phyloP scores from a whole-genome alignment of 441 rosid genomes.

The Melastoma candidum region DNA sequence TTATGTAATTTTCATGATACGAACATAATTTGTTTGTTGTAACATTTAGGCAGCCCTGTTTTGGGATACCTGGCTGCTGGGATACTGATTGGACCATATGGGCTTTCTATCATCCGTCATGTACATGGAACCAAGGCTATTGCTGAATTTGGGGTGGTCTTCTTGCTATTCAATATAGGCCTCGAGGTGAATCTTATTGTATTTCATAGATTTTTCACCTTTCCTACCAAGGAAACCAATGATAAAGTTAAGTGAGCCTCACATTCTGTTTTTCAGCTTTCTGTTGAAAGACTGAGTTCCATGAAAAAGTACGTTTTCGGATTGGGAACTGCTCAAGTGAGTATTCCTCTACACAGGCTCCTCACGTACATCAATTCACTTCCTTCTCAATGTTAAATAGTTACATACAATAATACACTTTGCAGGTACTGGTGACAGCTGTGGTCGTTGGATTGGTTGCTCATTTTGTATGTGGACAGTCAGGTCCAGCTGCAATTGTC shows the following conservation, averaged over 20 bases:
- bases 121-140: slow-evolving; percentile 97
- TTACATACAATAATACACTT: slow-evolving; percentile 5
- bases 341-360: too few species aligned
- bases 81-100: slow-evolving; percentile 94
- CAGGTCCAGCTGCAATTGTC: slow-evolving; percentile 94
- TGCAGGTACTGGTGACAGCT: slow-evolving; percentile 92
- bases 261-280: slow-evolving; percentile 45
- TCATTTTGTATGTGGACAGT: slow-evolving; percentile 66
- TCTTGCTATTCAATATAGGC: slow-evolving; percentile 94
- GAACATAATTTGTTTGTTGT: slow-evolving; percentile 21
- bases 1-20: background rate
- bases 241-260: slow-evolving; percentile 12
- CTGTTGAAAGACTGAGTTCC: slow-evolving; percentile 98
- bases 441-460: slow-evolving; percentile 71
- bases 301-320: slow-evolving; percentile 99
- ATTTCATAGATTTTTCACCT: slow-evolving; percentile 8
- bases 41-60: slow-evolving; percentile 88
- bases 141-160: slow-evolving; percentile 99
- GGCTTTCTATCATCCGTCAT: slow-evolving; percentile 90
- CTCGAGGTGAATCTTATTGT: slow-evolving; percentile 65
- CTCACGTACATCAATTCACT: too few species aligned
- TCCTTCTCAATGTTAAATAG: too few species aligned
- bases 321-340: slow-evolving; percentile 92
- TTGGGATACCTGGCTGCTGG: slow-evolving; percentile 99
- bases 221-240: slow-evolving; percentile 15